Base-by-base conservation (phyloP, 768 basidiomycete species). In the Amanita rimosa region DNA sequence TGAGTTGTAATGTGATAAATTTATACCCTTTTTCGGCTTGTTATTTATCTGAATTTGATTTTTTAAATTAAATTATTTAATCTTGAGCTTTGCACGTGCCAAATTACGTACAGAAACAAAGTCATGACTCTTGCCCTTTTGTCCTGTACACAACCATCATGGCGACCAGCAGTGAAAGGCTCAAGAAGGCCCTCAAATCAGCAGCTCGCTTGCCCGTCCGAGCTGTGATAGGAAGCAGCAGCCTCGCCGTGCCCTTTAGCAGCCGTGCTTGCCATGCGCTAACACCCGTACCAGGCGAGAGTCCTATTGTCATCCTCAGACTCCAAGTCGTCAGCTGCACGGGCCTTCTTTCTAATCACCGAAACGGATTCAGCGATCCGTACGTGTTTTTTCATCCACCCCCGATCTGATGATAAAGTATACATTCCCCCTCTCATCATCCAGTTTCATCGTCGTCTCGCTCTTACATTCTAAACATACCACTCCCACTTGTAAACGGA, bases 401-500 rank as follows among this genome's bases (percentile, higher is more conserved):
- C 16, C 11, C 33, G 19, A 37, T 34, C 39, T 9, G n/a, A 27
- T 27, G 17, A 22, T n/a, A 14, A 21, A 29, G 8, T 9, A 7
- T 9, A 27, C 27, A 7, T 10, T 29, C 11, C 11, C 3, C 29
- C 29, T 5, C 27, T 9, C 2, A 1, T 10, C 29, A 10, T 3
- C 3, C 55, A 93, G 81, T 14, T 88, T 81, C 64, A 85, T 84
- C 58, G 81, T 73, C 54, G 80, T 79, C 22, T 82, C 76, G 3
- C 61, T 83, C 38, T 69, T 79, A 27, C 49, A 73, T 68, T 2
- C 71, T 10, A 38, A 44, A 80, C 8, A 79, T 29, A 76, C 82
- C 24, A 96, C 93, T 0, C 79, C 90, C 0, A 85, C 87, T 16
- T 65, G 76, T 22, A 93, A 87, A 60, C 76, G 79, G 43, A 84